These are phyloP conservation scores for Psilocybe cubensis DNA, from an alignment of 768 basidiomycete genomes.

Conservation along the genomic window DNA sequence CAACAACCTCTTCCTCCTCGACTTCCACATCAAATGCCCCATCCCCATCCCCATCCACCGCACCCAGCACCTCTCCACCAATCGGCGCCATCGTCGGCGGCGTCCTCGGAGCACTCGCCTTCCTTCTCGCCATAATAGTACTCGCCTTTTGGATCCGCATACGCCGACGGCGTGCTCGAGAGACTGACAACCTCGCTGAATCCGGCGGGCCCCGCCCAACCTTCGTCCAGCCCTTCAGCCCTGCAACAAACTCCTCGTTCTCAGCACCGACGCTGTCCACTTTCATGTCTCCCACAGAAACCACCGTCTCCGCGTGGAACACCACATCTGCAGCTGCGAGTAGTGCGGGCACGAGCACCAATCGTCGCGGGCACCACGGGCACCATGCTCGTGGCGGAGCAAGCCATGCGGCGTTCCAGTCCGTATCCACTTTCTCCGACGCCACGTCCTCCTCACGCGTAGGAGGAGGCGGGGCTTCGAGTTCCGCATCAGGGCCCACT, in stretches of 20 bases:
- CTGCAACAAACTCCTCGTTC: too few species aligned
- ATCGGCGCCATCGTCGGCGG: conserved; percentile 44
- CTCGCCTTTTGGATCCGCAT: conserved; percentile 16
- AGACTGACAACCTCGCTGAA: background rate
- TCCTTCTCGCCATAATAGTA: conserved; percentile 28
- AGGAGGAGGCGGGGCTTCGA: too few species aligned
- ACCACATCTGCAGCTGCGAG: background rate
- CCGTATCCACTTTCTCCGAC: conserved; percentile 4
- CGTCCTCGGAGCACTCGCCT: conserved; percentile 39
- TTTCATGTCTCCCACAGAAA: background rate
- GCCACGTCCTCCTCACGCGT: background rate
- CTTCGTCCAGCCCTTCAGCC: background rate
- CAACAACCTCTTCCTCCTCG: background rate
- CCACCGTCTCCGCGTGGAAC: background rate
- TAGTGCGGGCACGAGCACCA: background rate
- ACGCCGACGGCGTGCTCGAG: conserved; percentile 3
- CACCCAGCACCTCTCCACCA: conserved; percentile 2
- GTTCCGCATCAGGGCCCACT: background rate
- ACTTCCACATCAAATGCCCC: background rate
- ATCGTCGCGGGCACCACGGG: background rate
- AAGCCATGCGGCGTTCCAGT: background rate
- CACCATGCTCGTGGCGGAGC: background rate
- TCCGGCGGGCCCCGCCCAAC: background rate
- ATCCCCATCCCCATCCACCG: background rate
- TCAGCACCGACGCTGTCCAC: background rate